Evolutionary conservation across 2,329 filamentous ascomycete species (phyloP), one percentile per base, ranked within the genome.

Genomic region (Oidium heveae): DNA sequence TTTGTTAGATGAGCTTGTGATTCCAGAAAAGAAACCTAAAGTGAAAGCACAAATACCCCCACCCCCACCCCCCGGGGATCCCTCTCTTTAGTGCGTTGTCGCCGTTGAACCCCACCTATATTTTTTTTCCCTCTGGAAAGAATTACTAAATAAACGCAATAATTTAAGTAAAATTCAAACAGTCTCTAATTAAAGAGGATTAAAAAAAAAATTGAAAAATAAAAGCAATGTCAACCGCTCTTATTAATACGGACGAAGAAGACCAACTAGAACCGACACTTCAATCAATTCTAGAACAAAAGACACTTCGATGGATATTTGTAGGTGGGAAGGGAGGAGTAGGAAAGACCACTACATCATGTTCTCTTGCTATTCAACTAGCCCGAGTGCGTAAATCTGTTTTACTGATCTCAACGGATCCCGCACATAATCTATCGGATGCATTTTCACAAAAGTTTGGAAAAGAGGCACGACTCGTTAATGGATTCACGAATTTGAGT

Each of bases 361-460:
- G 91, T 71, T 95, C 89, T 10, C 83, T 98, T 60, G 91, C 91
- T 59, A 96, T 98, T 67, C 91, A 98, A 71, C 85, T 98, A 60
- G 87, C 91, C 63, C 87, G 84, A 69, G 86, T 87, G 63, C 86
- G 91, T 70, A 89, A 89, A 70, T 94, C 85, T 58, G 91, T 98
- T 58, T 79, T 98, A 56, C 82, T 98, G 67, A 98, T 98, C 71
- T 95, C 88, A 41, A 98, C 91, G 63, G 91, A 98, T 69, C 91
- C 91, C 54, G 91, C 91, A 54, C 91, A 98, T 76, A 98, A 98
- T 71, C 76, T 98, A 59, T 91, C 84, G 62, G 91, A 98, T 71
- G 91, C 91, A 57, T 98, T 98, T 70, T 86, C 86, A 61, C 89
- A 98, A 70, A 98, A 98, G 72, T 98, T 98, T 65, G 91, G 91